These are phyloP conservation scores for Venturia effusa DNA, from an alignment of 2,329 filamentous ascomycete species.

Conservation along the genomic window DNA sequence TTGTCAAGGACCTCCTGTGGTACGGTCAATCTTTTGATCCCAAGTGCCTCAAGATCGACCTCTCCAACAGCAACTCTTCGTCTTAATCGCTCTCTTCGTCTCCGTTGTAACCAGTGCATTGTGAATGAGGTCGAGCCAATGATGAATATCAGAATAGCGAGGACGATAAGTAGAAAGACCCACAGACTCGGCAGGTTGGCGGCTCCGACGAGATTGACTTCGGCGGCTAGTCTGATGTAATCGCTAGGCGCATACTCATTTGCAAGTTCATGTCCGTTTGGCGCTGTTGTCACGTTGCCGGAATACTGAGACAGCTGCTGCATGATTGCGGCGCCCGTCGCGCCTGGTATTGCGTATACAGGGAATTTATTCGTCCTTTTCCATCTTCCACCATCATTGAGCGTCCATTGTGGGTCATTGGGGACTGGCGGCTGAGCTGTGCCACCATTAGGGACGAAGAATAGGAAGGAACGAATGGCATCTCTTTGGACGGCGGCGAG, in stretches of 20 bases:
- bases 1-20: slow-evolving; percentile 59
- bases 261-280: slow-evolving; percentile 28
- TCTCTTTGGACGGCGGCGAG: slow-evolving; percentile 52
- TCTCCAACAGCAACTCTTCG: slow-evolving; percentile 66
- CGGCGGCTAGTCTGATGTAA: slow-evolving; percentile 40
- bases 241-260: slow-evolving; percentile 29
- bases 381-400: slow-evolving; percentile 63
- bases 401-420: slow-evolving; percentile 56
- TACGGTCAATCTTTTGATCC: slow-evolving; percentile 72
- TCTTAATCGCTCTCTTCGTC: slow-evolving; percentile 56
- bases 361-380: slow-evolving; percentile 61
- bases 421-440: slow-evolving; percentile 53
- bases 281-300: slow-evolving; percentile 50
- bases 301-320: slow-evolving; percentile 64
- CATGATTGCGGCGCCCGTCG: slow-evolving; percentile 58
- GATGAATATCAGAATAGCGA: slow-evolving; percentile 59
- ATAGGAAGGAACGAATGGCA: slow-evolving; percentile 48
- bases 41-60: slow-evolving; percentile 75
- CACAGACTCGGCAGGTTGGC: slow-evolving; percentile 58
- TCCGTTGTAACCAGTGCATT: slow-evolving; percentile 70
- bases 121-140: slow-evolving; percentile 54
- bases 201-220: slow-evolving; percentile 34
- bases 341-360: slow-evolving; percentile 68
- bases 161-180: slow-evolving; percentile 62
- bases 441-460: slow-evolving; percentile 38